Conservation (phyloP, 352 stramenopile species). For the Saprolegnia parasitica region DNA sequence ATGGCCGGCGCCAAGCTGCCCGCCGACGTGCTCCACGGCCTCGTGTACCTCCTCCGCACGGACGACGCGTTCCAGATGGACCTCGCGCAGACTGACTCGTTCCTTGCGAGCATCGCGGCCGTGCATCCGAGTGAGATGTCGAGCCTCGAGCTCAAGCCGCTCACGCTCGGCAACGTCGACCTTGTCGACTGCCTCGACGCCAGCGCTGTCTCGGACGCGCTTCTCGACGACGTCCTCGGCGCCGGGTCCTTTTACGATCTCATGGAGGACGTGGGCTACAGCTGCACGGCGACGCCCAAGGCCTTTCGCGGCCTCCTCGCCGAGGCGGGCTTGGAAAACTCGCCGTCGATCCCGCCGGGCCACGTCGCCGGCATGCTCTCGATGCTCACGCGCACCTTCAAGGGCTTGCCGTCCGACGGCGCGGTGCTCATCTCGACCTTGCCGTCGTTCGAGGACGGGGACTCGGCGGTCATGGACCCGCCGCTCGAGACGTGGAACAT, state of each 20-base stretch:
- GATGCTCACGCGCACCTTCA: slow-evolving; percentile 83
- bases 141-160: slow-evolving; percentile 74
- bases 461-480: not conserved
- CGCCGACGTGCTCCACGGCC: slow-evolving; percentile 72
- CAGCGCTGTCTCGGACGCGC: slow-evolving; percentile 58
- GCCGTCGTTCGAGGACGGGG: slow-evolving; percentile 44
- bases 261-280: slow-evolving; percentile 88
- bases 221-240: slow-evolving; percentile 70
- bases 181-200: slow-evolving; percentile 74
- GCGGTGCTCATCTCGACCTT: slow-evolving; percentile 76
- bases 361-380: slow-evolving; percentile 86
- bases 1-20: slow-evolving; percentile 76
- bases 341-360: slow-evolving; percentile 72
- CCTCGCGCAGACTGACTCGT: slow-evolving; percentile 76
- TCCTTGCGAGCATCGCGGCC: slow-evolving; percentile 78
- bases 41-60: slow-evolving; percentile 77
- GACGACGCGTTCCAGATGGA: slow-evolving; percentile 71
- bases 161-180: slow-evolving; percentile 82
- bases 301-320: slow-evolving; percentile 77
- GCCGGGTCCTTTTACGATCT: slow-evolving; percentile 87
- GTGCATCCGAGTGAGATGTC: slow-evolving; percentile 84
- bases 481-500: slow-evolving; percentile 59
- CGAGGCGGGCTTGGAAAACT: slow-evolving; percentile 75
- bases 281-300: slow-evolving; percentile 67
- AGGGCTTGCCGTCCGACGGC: slow-evolving; percentile 56